Evolutionary conservation across 192 early-diverging fungal species (phyloP).

Genomic region (Coemansia sp.): DNA sequence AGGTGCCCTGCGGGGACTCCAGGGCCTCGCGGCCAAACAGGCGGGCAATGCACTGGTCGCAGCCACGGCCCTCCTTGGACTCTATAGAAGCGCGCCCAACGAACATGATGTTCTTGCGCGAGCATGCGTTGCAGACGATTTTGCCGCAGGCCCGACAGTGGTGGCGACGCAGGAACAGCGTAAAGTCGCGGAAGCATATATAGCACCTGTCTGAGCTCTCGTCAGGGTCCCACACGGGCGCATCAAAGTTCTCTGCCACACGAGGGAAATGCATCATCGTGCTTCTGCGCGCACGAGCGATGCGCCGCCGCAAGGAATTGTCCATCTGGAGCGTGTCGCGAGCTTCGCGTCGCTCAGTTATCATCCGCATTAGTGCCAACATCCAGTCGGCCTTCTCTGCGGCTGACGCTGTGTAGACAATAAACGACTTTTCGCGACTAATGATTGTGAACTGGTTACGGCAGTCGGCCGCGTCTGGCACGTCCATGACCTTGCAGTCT

Average conservation of each 20-base stretch:
- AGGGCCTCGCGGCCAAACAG: constrained; percentile 57
- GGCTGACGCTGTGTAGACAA: constrained; percentile 64
- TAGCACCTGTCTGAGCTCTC: constrained; percentile 66
- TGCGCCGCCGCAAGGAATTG: constrained; percentile 41
- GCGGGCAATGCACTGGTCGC: constrained; percentile 56
- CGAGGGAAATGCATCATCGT: constrained; percentile 61
- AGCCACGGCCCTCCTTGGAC: constrained; percentile 53
- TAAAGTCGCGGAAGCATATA: constrained; percentile 73
- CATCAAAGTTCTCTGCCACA: constrained; percentile 69
- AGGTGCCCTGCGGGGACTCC: constrained; percentile 48
- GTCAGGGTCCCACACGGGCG: constrained; percentile 77
- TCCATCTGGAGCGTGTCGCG: constrained; percentile 68
- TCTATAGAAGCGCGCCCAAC: constrained; percentile 27
- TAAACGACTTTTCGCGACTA: constrained; percentile 79
- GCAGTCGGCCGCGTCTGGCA: constrained; percentile 58
- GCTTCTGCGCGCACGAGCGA: constrained; percentile 50
- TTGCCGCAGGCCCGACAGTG: constrained; percentile 82
- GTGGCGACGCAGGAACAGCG: constrained; percentile 69
- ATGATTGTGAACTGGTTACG: constrained; percentile 77
- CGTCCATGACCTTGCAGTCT: constrained; percentile 59
- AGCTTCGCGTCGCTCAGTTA: constrained; percentile 59
- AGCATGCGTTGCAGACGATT: constrained; percentile 76
- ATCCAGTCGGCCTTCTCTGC: constrained; percentile 70
- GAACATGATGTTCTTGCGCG: constrained; percentile 61
- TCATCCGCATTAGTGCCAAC: constrained; percentile 60